Evolutionary conservation across 73 alveolate genomes (phyloP).

Genomic region (Durusdinium trenchii): DNA sequence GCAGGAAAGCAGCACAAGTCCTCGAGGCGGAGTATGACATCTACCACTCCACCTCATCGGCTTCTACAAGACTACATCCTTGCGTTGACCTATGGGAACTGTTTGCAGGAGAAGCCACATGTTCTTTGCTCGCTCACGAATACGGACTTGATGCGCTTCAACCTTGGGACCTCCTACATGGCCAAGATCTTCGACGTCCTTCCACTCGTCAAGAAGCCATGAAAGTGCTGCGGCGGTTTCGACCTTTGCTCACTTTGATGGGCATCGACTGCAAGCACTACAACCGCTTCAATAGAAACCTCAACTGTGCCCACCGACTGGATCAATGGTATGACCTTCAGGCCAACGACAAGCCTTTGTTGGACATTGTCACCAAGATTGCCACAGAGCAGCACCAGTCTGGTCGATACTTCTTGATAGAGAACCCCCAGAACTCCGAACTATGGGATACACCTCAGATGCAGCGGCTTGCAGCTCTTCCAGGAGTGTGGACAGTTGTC

Average conservation of each 20-base stretch:
- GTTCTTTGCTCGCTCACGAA: not conserved
- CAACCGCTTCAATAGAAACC: not conserved
- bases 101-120: not conserved
- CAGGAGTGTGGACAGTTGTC: not conserved
- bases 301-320: no score
- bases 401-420: not conserved
- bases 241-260: not conserved
- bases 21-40: not conserved
- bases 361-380: not conserved
- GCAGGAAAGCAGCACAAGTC: not conserved
- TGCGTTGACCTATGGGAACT: not conserved
- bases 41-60: not conserved
- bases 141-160: not conserved
- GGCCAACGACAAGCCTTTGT: not conserved
- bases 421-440: not conserved
- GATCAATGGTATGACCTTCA: not conserved
- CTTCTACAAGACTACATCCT: not conserved
- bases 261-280: constrained; percentile 6
- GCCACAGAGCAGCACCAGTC: not conserved
- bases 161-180: constrained; percentile 5
- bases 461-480: not conserved
- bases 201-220: not conserved
- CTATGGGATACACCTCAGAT: not conserved
- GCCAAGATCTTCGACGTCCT: not conserved
- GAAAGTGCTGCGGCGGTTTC: not conserved